phyloP scores from a whole-genome alignment of 768 basidiomycete genomes.

The Pholiota microspora region DNA sequence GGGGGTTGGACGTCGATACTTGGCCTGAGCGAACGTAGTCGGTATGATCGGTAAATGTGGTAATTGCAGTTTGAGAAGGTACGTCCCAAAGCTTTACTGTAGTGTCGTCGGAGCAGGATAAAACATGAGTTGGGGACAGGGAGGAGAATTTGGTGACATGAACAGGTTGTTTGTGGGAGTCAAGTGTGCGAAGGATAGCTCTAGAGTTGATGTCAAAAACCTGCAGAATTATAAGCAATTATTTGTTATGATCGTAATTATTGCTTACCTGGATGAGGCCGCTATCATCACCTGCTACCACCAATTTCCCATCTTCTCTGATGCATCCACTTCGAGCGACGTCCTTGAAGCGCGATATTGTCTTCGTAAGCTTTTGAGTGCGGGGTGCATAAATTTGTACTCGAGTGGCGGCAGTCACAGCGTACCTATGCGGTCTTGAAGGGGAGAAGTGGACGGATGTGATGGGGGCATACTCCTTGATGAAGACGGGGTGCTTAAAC shows the following conservation, averaged over 20 bases:
- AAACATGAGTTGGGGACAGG: slow-evolving; percentile 74
- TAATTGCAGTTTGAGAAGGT: slow-evolving; percentile 77
- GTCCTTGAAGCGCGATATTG: slow-evolving; percentile 95
- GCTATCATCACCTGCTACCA: slow-evolving; percentile 93
- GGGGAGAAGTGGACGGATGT: slow-evolving; percentile 92
- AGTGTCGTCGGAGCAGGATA: slow-evolving; percentile 96
- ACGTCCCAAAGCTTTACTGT: slow-evolving; percentile 95
- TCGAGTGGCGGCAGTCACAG: slow-evolving; percentile 90
- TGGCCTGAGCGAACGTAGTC: slow-evolving; percentile 97
- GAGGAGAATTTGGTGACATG: slow-evolving; percentile 93
- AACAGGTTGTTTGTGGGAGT: slow-evolving; percentile 94
- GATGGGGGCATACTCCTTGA: slow-evolving; percentile 96
- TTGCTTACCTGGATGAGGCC: slow-evolving; percentile 81
- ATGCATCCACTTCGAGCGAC: slow-evolving; percentile 88
- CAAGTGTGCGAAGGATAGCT: slow-evolving; percentile 89
- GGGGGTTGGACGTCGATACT: slow-evolving; percentile 78
- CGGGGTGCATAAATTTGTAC: slow-evolving; percentile 95
- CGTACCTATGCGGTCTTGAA: slow-evolving; percentile 88
- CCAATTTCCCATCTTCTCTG: slow-evolving; percentile 89
- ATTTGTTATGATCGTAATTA: no score
- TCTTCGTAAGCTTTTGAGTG: slow-evolving; percentile 95
- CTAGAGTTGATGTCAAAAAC: slow-evolving; percentile 92
- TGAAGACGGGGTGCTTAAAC: slow-evolving; percentile 87
- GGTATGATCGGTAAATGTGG: slow-evolving; percentile 81
- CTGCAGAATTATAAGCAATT: no score